Evolutionary conservation across 768 basidiomycete genomes (phyloP), one percentile per base, ranked within the genome.

Genomic region (Tulasnella calospora): DNA sequence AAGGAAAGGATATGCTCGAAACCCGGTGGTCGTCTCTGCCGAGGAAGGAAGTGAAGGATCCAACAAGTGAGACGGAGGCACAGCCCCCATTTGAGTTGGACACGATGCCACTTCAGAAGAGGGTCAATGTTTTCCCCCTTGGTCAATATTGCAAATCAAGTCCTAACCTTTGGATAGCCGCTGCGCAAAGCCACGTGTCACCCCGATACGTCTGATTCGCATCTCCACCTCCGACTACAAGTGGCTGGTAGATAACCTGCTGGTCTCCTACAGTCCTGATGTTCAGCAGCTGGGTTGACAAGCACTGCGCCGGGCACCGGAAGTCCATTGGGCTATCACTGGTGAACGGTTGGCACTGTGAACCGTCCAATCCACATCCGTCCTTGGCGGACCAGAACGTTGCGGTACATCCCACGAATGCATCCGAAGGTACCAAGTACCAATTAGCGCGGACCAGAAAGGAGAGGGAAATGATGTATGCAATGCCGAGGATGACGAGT

Each of bases 221-320:
- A 84, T 94, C 94, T 2, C 94, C 93, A 23, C 95, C 95, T n/a
- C 95, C 94, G 1, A 96, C 92, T 71, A 96, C 87, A 33, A 95
- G 86, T 9, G 94, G 93, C 30, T 89, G 87, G 80, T 89, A 93
- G 70, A 88, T 89, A 46, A 91, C 86, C 80, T 91, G 86, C 77
- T 89, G 84, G 72, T 89, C 83, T 33, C 95, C 94, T 35, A 96
- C 87, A 0, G 92, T 89, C 73, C 93, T 87, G 21, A 91, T 89
- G 82, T 95, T 94, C 81, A 90, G 88, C 57, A 94, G 85, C 67
- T 91, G 88, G 67, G 91, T 89, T 33, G 84, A 84, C 71, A 86
- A 85, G 81, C 93, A 93, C 74, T 89, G 89, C 6, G 93, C 91
- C 6, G 93, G 94, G 83, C 94, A 96, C 19, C 94, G 89, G 82